Evolutionary conservation across 345 rosid species (phyloP), one percentile per base, ranked within the genome.

Genomic region (Salix purpurea): DNA sequence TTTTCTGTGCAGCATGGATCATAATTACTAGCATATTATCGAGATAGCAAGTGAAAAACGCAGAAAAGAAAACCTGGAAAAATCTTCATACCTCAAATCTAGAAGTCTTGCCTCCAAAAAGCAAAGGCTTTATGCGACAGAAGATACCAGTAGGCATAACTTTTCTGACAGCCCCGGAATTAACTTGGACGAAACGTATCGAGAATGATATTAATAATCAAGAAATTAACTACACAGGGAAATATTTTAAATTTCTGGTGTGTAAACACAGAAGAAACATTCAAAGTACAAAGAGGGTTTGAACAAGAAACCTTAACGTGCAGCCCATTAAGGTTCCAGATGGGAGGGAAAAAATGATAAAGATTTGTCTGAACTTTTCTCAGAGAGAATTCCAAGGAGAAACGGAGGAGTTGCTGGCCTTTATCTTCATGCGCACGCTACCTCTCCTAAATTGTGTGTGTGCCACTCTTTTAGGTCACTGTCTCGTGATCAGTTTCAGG

Each of bases 301-400:
- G 4, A 10, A 69, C 58, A 66, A 21, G n/a, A 70, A 40, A 7
- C 62, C 23, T 69, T 9, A 13, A 65, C 72, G 72, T 78, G 71
- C 56, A 65, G 77, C 12, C 68, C 69, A 24, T n/a, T 4, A 78
- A 12, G n/a, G 1, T 58, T 58, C 42, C 21, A 12, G 9, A 7
- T 6, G 77, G 36, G 24, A 77, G 11, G 40, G 0, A 21, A n/a
- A 58, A 58, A 58, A 58, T 1, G 28, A 58, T 10, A 58, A 58
- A n/a, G 12, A 58, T n/a, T 12, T 8, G 46, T 23, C 40, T 24
- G 86, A 87, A 88, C 90, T 87, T 83, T 71, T 86, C 90, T 84
- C 85, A 26, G 72, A 69, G 76, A 83, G 87, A 83, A 82, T 84
- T 87, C 84, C 91, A 79, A 74, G 71, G 78, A 67, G 56, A 71